Percentiles rank a stretch among this genome's conserved stretches.
phyloP scores from a whole-genome alignment of 805 yeast genomes.

The Hanseniaspora osmophila region DNA sequence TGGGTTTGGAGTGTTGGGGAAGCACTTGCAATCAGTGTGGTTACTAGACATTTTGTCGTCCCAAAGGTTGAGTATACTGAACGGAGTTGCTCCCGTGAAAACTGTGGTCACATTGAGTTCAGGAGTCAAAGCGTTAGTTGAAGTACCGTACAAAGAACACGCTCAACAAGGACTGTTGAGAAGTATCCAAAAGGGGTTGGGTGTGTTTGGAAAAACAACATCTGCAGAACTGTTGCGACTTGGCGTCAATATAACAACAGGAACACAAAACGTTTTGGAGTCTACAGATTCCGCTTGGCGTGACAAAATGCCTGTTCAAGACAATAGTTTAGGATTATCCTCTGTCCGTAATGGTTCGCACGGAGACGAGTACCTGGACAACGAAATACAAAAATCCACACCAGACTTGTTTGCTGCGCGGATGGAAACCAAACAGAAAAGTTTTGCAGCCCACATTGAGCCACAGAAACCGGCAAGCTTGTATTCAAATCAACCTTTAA shows the following conservation, averaged over 20 bases:
- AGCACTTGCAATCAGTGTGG: conserved; percentile 56
- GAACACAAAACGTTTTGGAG: conserved; percentile 72
- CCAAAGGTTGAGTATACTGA: conserved; percentile 66
- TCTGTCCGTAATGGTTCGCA: neutral
- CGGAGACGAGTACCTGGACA: conserved; percentile 15
- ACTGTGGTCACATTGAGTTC: conserved; percentile 66
- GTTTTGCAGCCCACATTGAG: neutral
- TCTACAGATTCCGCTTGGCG: conserved; percentile 49
- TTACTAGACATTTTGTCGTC: conserved; percentile 74
- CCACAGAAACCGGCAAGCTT: conserved; percentile 40
- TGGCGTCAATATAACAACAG: conserved; percentile 77
- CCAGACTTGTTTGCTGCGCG: conserved; percentile 14
- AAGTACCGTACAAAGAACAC: conserved; percentile 63
- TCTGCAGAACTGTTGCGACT: conserved; percentile 67
- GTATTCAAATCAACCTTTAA: conserved; percentile 74
- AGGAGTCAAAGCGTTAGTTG: conserved; percentile 60
- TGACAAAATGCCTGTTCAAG: conserved; percentile 10
- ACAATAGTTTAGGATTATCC: conserved; percentile 9
- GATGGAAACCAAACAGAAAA: conserved; percentile 10
- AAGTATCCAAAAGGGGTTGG: conserved; percentile 63
- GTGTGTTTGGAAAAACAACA: conserved; percentile 60
- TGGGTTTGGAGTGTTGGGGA: conserved; percentile 53
- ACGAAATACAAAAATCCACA: conserved; percentile 7
- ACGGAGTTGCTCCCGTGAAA: conserved; percentile 73
- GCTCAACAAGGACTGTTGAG: conserved; percentile 50